Evolutionary conservation across 2,329 filamentous ascomycete genomes (phyloP).

Genomic region (Fusarium sp.): DNA sequence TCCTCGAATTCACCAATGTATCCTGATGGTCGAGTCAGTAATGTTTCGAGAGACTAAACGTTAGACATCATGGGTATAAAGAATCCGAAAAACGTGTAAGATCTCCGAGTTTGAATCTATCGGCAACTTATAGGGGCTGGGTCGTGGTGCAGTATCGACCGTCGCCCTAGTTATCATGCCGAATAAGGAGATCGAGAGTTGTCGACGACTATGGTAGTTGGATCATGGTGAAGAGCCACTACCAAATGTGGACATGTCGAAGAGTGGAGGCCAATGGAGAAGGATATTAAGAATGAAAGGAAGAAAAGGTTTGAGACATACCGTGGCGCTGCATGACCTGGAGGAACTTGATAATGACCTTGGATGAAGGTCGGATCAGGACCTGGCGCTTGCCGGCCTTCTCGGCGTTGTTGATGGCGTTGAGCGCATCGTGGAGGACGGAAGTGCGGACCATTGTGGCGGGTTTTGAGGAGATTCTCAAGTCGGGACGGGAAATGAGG

Average conservation of each 20-base stretch:
- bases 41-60: constrained; percentile 97
- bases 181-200: constrained; percentile 58
- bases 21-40: constrained; percentile 71
- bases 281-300: not conserved
- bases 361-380: constrained; percentile 95
- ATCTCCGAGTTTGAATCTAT: constrained; percentile 88
- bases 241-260: not conserved
- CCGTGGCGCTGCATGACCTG: constrained; percentile 99
- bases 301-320: constrained; percentile 63
- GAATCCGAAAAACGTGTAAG: constrained; percentile 93
- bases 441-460: constrained; percentile 99
- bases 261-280: not conserved
- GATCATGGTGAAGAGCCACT: constrained; percentile 7
- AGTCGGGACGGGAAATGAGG: constrained; percentile 72
- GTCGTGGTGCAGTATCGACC: constrained; percentile 81
- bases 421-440: constrained; percentile 99
- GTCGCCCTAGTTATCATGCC: constrained; percentile 99
- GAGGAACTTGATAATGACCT: constrained; percentile 99
- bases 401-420: constrained; percentile 99
- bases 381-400: constrained; percentile 99
- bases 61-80: constrained; percentile 75
- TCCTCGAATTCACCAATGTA: constrained; percentile 99
- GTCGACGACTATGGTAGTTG: constrained; percentile 5
- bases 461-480: constrained; percentile 79
- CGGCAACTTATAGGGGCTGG: constrained; percentile 99